phyloP scores from a whole-genome alignment of 208 protist genomes.

The Strigomonas culicis region DNA sequence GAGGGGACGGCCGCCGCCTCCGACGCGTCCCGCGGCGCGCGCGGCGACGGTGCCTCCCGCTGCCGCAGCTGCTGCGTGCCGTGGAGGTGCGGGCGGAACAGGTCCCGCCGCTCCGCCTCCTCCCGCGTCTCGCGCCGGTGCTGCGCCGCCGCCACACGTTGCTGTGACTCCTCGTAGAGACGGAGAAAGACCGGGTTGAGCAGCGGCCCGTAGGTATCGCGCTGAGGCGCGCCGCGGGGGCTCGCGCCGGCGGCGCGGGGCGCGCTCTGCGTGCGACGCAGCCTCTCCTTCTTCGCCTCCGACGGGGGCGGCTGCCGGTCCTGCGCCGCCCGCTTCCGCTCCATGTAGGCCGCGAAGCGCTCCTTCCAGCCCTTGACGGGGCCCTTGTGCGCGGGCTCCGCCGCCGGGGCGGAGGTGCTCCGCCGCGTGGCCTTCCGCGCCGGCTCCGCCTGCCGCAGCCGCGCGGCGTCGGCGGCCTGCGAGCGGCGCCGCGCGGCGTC shows the following conservation, averaged over 20 bases:
- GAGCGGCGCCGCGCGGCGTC: not conserved
- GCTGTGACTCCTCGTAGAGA: not conserved
- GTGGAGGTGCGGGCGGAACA: too few relatives aligned
- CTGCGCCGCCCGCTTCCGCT: constrained; percentile 11
- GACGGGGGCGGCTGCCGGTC: not conserved
- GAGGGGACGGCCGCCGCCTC: not conserved
- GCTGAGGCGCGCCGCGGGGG: too few relatives aligned
- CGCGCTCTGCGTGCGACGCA: too few relatives aligned
- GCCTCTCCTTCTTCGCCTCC: not conserved
- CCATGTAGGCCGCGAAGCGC: constrained; percentile 34
- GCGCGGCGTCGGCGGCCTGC: constrained; percentile 1
- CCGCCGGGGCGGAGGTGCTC: constrained; percentile 32
- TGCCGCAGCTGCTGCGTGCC: not conserved
- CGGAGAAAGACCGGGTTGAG: constrained; percentile 1
- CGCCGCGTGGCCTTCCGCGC: constrained; percentile 16
- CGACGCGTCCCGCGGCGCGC: not conserved
- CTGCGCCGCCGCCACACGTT: too few relatives aligned
- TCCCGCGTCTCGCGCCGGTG: too few relatives aligned
- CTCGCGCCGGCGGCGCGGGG: too few relatives aligned
- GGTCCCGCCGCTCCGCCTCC: too few relatives aligned
- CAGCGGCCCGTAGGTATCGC: too few relatives aligned
- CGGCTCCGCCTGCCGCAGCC: constrained; percentile 14
- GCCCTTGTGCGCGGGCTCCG: constrained; percentile 35
- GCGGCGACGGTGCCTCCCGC: not conserved
- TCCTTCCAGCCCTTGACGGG: constrained; percentile 38